These are phyloP conservation scores for Pleurotus tuber-regium DNA, from an alignment of 768 basidiomycete genomes.

Conservation along the genomic window DNA sequence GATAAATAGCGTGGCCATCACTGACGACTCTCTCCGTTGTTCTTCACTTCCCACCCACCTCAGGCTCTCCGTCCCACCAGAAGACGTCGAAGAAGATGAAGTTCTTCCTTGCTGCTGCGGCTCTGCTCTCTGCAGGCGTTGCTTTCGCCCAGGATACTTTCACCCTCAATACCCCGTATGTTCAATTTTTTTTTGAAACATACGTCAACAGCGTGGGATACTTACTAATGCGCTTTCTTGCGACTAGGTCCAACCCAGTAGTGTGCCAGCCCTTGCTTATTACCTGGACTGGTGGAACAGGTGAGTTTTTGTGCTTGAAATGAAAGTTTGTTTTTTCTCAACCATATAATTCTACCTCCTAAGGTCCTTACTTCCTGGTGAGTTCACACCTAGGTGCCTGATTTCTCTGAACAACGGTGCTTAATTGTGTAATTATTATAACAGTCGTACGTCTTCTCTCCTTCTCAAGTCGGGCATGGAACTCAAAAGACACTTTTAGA, in stretches of 20 bases:
- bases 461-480: not conserved
- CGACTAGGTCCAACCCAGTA: slow-evolving; percentile 41
- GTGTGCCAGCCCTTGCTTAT: slow-evolving; percentile 59
- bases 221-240: slow-evolving; percentile 12
- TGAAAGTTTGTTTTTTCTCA: slow-evolving; percentile 11
- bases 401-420: slow-evolving; percentile 7
- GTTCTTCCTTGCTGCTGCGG: slow-evolving; percentile 34
- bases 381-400: slow-evolving; percentile 21
- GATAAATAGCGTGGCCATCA: slow-evolving; percentile 5
- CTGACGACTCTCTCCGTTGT: not conserved
- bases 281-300: slow-evolving; percentile 51
- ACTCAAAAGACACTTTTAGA: slow-evolving; percentile 29
- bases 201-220: not conserved
- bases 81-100: not conserved
- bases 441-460: slow-evolving; percentile 4
- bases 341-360: not conserved
- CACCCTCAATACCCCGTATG: slow-evolving; percentile 73
- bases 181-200: slow-evolving; percentile 13
- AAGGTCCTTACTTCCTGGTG: slow-evolving; percentile 71
- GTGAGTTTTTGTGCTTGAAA: slow-evolving; percentile 34
- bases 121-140: slow-evolving; percentile 34
- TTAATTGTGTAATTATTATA: slow-evolving; percentile 7
- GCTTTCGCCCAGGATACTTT: slow-evolving; percentile 43
- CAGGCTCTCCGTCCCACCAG: not conserved
- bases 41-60: slow-evolving; percentile 7